These are phyloP conservation scores for Alloteropsis semialata DNA, from an alignment of 176 grass and related monocot species.

Conservation along the genomic window DNA sequence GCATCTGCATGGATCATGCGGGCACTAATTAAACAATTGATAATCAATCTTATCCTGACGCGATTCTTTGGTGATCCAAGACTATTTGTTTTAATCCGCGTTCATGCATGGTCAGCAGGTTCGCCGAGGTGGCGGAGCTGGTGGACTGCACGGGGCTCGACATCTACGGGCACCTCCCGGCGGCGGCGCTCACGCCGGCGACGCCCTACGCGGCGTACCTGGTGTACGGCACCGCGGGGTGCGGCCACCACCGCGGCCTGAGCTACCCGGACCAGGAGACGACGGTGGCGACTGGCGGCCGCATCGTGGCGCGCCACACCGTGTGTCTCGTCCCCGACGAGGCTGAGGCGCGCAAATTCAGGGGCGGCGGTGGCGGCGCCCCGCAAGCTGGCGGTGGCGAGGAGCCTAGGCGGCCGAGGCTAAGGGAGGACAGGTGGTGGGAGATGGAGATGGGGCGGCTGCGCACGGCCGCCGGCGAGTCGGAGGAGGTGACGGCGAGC, in stretches of 20 bases:
- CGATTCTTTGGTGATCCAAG: too few species aligned
- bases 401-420: too few species aligned
- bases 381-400: background rate
- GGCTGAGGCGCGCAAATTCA: background rate
- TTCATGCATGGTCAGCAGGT: too few species aligned
- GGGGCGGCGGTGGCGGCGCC: background rate
- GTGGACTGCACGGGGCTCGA: constrained; percentile 31
- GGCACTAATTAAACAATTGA: too few species aligned
- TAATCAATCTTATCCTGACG: too few species aligned
- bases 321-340: constrained; percentile 27
- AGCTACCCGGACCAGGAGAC: constrained; percentile 36
- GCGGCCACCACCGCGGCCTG: background rate
- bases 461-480: background rate
- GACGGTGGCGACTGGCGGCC: background rate
- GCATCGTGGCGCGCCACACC: background rate
- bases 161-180: constrained; percentile 21
- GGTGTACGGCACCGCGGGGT: background rate
- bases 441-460: background rate
- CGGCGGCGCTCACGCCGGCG: background rate
- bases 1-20: too few species aligned
- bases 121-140: too few species aligned
- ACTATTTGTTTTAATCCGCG: too few species aligned
- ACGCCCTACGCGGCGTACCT: constrained; percentile 25
- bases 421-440: background rate
- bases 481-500: background rate